Evolutionary conservation across 768 basidiomycete species (phyloP).

Genomic region (Clavaria fumosa): DNA sequence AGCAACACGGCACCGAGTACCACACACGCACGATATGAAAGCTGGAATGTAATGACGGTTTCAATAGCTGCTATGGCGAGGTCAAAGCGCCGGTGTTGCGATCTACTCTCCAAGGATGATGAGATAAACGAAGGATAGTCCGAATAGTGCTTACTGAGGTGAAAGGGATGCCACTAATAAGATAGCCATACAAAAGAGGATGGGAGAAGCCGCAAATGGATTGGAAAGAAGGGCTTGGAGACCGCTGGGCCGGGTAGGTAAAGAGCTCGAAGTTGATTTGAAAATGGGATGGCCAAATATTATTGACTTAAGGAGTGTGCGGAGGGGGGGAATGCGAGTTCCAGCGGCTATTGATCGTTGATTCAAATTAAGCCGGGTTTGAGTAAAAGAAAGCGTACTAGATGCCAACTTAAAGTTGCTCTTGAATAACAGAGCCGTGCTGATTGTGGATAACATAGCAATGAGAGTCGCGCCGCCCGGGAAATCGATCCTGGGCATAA

Average conservation of each 20-base stretch:
- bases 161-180: slow-evolving; percentile 26
- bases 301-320: slow-evolving; percentile 31
- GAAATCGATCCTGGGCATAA: slow-evolving; percentile 52
- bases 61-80: slow-evolving; percentile 70
- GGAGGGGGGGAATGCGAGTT: slow-evolving; percentile 43
- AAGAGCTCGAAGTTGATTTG: too few species aligned
- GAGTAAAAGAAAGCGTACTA: slow-evolving; percentile 27
- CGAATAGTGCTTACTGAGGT: slow-evolving; percentile 9
- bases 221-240: too few species aligned
- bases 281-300: too few species aligned
- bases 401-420: slow-evolving; percentile 53
- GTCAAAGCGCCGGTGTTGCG: slow-evolving; percentile 60
- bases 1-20: slow-evolving; percentile 76
- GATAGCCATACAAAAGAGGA: slow-evolving; percentile 41
- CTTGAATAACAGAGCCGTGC: slow-evolving; percentile 40
- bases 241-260: too few species aligned
- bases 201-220: slow-evolving; percentile 56
- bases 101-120: slow-evolving; percentile 1
- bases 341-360: slow-evolving; percentile 32
- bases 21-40: slow-evolving; percentile 74
- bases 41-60: slow-evolving; percentile 60
- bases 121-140: slow-evolving; percentile 26
- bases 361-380: not conserved
- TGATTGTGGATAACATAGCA: slow-evolving; percentile 40
- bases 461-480: slow-evolving; percentile 41